Evolutionary conservation across 2,329 filamentous ascomycete genomes (phyloP).

Genomic region (Fusarium piperis): DNA sequence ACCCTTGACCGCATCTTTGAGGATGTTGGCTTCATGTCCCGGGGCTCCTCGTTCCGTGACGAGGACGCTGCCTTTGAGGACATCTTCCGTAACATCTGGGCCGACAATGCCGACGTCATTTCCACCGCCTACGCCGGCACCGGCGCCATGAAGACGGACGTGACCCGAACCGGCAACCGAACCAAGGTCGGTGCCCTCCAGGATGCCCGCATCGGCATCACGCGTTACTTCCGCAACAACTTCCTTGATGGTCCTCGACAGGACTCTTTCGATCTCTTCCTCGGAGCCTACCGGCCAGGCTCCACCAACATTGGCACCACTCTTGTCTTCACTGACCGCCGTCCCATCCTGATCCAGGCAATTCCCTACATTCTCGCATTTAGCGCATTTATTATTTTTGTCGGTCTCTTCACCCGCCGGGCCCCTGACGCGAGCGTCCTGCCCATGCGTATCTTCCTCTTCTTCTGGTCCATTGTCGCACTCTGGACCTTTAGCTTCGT

Average conservation of each 20-base stretch:
- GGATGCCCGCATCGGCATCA: constrained; percentile 88
- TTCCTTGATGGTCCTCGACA: constrained; percentile 93
- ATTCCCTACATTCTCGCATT: constrained; percentile 91
- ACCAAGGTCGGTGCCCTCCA: constrained; percentile 87
- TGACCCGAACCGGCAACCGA: constrained; percentile 90
- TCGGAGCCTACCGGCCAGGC: constrained; percentile 84
- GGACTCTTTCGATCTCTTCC: constrained; percentile 94
- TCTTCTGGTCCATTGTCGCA: constrained; percentile 79
- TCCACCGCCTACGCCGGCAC: constrained; percentile 94
- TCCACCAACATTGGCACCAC: constrained; percentile 75
- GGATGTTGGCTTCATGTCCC: constrained; percentile 81
- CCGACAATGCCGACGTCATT: constrained; percentile 96
- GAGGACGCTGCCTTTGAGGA: constrained; percentile 86
- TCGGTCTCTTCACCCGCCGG: constrained; percentile 77
- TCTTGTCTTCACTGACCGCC: constrained; percentile 82
- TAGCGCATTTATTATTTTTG: constrained; percentile 82
- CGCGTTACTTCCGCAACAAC: constrained; percentile 92
- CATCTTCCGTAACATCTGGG: constrained; percentile 97
- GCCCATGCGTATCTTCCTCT: constrained; percentile 81
- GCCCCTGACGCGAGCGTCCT: constrained; percentile 79
- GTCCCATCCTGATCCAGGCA: constrained; percentile 90
- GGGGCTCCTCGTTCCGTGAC: constrained; percentile 78
- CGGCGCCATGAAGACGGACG: constrained; percentile 96
- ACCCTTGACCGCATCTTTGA: constrained; percentile 88
- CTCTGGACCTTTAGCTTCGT: constrained; percentile 82